These are phyloP conservation scores for Anacardium occidentale DNA, from an alignment of 345 rosid genomes.

Conservation along the genomic window DNA sequence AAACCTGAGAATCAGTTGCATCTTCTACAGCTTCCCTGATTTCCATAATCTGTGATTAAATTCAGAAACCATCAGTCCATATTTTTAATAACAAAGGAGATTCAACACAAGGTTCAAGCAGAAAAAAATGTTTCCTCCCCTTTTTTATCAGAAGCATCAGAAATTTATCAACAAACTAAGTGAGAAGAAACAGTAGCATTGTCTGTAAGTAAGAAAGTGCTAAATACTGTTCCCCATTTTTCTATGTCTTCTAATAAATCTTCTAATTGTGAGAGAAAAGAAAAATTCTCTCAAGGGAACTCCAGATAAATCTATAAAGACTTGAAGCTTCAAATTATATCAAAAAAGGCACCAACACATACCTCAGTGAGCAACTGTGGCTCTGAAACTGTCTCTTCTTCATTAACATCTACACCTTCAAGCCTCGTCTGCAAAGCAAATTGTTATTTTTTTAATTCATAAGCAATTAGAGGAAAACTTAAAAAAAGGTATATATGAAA, in stretches of 20 bases:
- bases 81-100: background rate
- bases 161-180: background rate
- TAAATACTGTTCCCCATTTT: background rate
- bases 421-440: slow-evolving; percentile 56
- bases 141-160: background rate
- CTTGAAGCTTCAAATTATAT: background rate
- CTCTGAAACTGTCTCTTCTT: slow-evolving; percentile 88
- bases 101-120: background rate
- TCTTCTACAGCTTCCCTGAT: slow-evolving; percentile 89
- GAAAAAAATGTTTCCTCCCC: background rate
- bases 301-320: background rate
- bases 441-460: slow-evolving; percentile 1
- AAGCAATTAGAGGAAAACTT: background rate
- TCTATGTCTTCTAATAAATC: background rate
- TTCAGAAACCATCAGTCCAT: background rate
- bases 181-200: background rate
- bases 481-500: background rate
- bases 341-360: slow-evolving; percentile 3
- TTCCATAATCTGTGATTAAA: slow-evolving; percentile 70
- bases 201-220: background rate
- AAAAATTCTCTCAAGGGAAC: background rate
- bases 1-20: slow-evolving; percentile 54
- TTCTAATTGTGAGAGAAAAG: background rate
- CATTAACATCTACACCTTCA: slow-evolving; percentile 66
- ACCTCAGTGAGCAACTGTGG: slow-evolving; percentile 79